These are phyloP conservation scores for Lecanicillium sp. DNA, from an alignment of 2,329 filamentous ascomycete genomes.

Conservation along the genomic window DNA sequence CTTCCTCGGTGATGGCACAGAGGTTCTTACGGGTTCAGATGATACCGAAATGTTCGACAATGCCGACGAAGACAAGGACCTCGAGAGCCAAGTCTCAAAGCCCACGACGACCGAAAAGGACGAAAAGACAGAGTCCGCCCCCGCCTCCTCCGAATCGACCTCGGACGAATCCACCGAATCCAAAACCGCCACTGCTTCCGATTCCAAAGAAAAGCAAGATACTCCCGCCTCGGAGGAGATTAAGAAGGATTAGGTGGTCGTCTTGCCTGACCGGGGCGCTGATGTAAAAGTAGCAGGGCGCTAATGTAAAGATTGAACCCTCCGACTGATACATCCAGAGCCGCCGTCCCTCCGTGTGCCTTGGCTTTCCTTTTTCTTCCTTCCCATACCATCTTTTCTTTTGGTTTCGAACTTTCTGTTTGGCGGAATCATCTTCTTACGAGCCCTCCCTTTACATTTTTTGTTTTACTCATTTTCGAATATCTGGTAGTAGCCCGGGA, in stretches of 20 bases:
- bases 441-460: conserved; percentile 6
- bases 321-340: neutral
- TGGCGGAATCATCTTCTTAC: conserved; percentile 12
- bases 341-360: neutral
- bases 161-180: conserved; percentile 13
- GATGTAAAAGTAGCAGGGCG: conserved; percentile 17
- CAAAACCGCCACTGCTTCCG: conserved; percentile 5
- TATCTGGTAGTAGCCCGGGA: conserved; percentile 2
- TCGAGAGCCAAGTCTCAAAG: conserved; percentile 77
- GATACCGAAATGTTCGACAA: conserved; percentile 94
- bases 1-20: conserved; percentile 89
- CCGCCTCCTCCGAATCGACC: conserved; percentile 11
- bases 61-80: conserved; percentile 75
- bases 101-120: conserved; percentile 24
- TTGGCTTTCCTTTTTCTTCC: conserved; percentile 11
- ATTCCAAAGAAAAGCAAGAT: conserved; percentile 3
- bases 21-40: conserved; percentile 81
- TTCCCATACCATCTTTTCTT: conserved; percentile 1
- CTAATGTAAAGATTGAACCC: conserved; percentile 11
- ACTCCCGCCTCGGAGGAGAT: conserved; percentile 20
- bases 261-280: conserved; percentile 15
- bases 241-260: conserved; percentile 33
- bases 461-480: neutral
- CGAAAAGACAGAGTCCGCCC: conserved; percentile 17
- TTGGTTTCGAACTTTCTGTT: conserved; percentile 6